Evolutionary conservation across 129 eudicot species (phyloP).

Genomic region (Flaveria trinervia): DNA sequence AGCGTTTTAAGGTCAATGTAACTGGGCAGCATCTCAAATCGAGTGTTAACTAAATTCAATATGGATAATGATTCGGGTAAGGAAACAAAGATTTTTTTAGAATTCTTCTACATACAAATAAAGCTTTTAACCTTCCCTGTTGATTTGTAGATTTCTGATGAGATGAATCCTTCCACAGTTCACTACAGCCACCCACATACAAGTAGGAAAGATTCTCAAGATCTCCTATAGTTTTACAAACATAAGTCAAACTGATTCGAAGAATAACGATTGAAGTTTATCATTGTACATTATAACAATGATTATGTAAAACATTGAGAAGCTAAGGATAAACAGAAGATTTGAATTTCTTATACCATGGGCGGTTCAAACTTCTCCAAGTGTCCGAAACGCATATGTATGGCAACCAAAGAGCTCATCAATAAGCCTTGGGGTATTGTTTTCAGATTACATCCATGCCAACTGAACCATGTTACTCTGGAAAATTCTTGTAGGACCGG

Average conservation of each 20-base stretch:
- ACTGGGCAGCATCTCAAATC: conserved; percentile 10
- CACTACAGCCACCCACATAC: conserved; percentile 24
- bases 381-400: conserved; percentile 23
- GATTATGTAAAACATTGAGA: neutral
- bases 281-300: neutral
- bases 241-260: conserved; percentile 16
- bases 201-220: conserved; percentile 17
- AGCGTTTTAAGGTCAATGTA: neutral
- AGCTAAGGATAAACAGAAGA: neutral
- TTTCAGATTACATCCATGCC: neutral
- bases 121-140: neutral
- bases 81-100: no score
- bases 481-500: neutral
- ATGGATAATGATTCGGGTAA: neutral
- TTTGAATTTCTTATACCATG: conserved; percentile 9
- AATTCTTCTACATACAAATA: neutral
- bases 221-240: conserved; percentile 31
- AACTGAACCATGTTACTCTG: neutral
- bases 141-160: no score
- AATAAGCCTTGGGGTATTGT: neutral
- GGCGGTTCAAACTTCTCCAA: conserved; percentile 22
- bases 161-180: no score
- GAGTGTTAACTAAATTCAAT: neutral
- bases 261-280: neutral
- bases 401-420: conserved; percentile 21